phyloP scores from a whole-genome alignment of 768 basidiomycete species.

The Tricholoma sp. region DNA sequence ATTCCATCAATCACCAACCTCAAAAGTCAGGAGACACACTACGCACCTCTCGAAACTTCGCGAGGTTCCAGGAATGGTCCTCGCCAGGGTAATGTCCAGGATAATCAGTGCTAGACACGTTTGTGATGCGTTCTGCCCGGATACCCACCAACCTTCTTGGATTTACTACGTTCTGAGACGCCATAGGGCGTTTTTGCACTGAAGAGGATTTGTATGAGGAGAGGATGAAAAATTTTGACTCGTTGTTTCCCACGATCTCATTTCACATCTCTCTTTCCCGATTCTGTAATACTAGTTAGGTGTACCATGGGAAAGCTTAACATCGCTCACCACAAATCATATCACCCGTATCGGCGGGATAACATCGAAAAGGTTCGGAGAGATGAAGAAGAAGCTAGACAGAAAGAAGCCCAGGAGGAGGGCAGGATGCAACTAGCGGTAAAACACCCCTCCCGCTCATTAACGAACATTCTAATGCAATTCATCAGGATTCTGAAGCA shows the following conservation, averaged over 20 bases:
- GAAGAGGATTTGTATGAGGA: neutral
- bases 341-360: slow-evolving; percentile 81
- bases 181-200: slow-evolving; percentile 4
- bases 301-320: slow-evolving; percentile 74
- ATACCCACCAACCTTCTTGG: slow-evolving; percentile 59
- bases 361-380: slow-evolving; percentile 77
- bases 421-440: slow-evolving; percentile 71
- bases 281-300: neutral
- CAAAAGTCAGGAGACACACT: neutral
- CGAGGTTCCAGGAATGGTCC: slow-evolving; percentile 80
- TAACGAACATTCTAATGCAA: slow-evolving; percentile 12
- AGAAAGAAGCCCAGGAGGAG: slow-evolving; percentile 64
- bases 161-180: slow-evolving; percentile 16
- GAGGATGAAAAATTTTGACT: slow-evolving; percentile 1
- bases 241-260: neutral
- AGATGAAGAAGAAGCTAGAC: slow-evolving; percentile 77
- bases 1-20: neutral
- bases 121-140: slow-evolving; percentile 61
- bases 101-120: slow-evolving; percentile 87
- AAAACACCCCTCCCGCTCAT: slow-evolving; percentile 20
- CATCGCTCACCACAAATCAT: slow-evolving; percentile 89
- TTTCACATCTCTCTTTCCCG: neutral
- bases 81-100: slow-evolving; percentile 86
- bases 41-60: slow-evolving; percentile 71
- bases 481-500: slow-evolving; percentile 71